These are phyloP conservation scores for Fraxinus angustifolia DNA, from an alignment of 305 asterid genomes.

Conservation along the genomic window DNA sequence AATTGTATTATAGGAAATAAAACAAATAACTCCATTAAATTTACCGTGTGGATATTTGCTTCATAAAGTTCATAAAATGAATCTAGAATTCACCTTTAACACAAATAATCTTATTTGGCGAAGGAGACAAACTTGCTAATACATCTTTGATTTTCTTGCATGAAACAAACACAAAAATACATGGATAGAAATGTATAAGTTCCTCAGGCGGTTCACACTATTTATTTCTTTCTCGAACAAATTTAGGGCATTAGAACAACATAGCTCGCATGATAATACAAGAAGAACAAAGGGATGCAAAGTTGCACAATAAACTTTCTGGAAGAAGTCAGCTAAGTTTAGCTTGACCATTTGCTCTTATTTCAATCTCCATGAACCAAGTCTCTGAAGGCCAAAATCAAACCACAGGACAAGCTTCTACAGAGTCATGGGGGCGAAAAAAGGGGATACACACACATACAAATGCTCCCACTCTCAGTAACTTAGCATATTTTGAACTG, in stretches of 20 bases:
- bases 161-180: background rate
- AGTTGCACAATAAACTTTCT: background rate
- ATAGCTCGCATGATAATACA: background rate
- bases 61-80: background rate
- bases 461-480: background rate
- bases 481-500: background rate
- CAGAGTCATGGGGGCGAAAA: background rate
- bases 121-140: background rate
- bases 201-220: background rate
- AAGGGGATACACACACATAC: background rate
- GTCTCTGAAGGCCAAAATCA: background rate
- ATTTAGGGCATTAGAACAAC: background rate
- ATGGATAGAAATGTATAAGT: background rate
- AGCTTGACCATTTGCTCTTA: background rate
- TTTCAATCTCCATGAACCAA: background rate
- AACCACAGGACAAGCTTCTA: background rate
- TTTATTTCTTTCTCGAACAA: background rate
- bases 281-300: background rate
- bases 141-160: background rate
- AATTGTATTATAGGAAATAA: constrained; percentile 1
- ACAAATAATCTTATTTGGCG: background rate
- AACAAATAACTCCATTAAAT: background rate
- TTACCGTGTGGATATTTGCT: background rate
- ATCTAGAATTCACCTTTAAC: background rate
- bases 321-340: background rate